Evolutionary conservation across 345 rosid genomes (phyloP).

Genomic region (Citrus medica): DNA sequence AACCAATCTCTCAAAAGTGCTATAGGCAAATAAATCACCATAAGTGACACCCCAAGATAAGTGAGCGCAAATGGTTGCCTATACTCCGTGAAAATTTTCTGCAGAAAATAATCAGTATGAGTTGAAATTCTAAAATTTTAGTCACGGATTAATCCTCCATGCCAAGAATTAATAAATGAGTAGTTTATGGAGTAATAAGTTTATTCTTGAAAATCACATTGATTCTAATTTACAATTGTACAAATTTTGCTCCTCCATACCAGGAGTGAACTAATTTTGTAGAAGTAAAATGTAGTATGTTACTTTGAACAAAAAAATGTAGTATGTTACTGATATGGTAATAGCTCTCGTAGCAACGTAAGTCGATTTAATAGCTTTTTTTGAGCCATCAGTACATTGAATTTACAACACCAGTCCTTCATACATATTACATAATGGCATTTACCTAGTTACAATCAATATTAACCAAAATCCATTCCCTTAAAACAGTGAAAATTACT

Average conservation of each 20-base stretch:
- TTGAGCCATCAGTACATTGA: too few relatives aligned
- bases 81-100: slow-evolving; percentile 53
- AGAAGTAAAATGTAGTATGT: background rate
- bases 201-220: background rate
- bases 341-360: too few relatives aligned
- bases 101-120: slow-evolving; percentile 15
- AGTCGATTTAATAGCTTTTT: too few relatives aligned
- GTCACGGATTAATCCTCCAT: background rate
- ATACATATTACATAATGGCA: too few relatives aligned
- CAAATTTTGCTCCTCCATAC: background rate
- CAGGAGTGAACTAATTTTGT: background rate
- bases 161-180: too few relatives aligned
- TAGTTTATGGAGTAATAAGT: too few relatives aligned
- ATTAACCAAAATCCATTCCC: too few relatives aligned
- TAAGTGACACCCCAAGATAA: slow-evolving; percentile 62
- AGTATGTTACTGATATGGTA: background rate
- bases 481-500: background rate
- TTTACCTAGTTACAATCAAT: too few relatives aligned
- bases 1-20: slow-evolving; percentile 43
- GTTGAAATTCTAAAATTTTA: background rate
- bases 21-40: slow-evolving; percentile 55
- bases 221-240: background rate
- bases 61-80: slow-evolving; percentile 61
- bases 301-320: background rate
- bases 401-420: too few relatives aligned